Percentiles rank a stretch among this genome's conserved stretches.
Conservation (phyloP, 2,329 filamentous ascomycete species). For the Pseudocercospora macadamiae region DNA sequence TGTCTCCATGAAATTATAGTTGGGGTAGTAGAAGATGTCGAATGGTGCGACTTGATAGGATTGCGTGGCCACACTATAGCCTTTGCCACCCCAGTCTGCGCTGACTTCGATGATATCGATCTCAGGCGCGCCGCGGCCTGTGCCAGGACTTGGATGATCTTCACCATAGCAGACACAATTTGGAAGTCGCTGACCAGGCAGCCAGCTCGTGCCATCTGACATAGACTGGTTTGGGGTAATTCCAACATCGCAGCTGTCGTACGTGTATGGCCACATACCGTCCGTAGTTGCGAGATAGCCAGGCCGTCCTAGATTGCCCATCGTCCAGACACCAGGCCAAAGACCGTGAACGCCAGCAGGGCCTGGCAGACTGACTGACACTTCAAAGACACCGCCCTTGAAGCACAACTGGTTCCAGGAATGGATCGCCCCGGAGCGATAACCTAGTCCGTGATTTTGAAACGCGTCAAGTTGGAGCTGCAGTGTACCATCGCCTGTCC, state of each 20-base stretch:
- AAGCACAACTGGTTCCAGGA: conserved; percentile 59
- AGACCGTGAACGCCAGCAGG: conserved; percentile 53
- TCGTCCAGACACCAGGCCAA: conserved; percentile 59
- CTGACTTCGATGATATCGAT: conserved; percentile 55
- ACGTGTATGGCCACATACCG: conserved; percentile 60
- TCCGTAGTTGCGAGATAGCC: conserved; percentile 57
- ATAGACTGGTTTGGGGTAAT: conserved; percentile 55
- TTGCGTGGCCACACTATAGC: conserved; percentile 52
- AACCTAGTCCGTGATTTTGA: conserved; percentile 61
- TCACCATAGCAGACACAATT: conserved; percentile 50
- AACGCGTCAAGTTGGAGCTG: conserved; percentile 68
- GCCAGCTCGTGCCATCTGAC: conserved; percentile 45
- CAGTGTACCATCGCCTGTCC: conserved; percentile 35
- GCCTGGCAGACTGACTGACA: conserved; percentile 56
- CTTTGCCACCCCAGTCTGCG: conserved; percentile 44
- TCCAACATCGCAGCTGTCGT: conserved; percentile 52
- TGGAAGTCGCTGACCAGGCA: conserved; percentile 51
- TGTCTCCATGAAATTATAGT: conserved; percentile 56
- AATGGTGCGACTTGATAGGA: conserved; percentile 55
- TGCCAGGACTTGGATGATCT: conserved; percentile 53
- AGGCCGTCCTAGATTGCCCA: conserved; percentile 58
- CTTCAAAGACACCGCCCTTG: conserved; percentile 58
- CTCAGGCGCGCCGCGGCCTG: conserved; percentile 52
- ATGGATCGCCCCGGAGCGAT: conserved; percentile 56
- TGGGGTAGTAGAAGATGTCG: conserved; percentile 55